Base-by-base conservation (phyloP, 192 early-diverging fungal species). In the Paraglomus occultum region DNA sequence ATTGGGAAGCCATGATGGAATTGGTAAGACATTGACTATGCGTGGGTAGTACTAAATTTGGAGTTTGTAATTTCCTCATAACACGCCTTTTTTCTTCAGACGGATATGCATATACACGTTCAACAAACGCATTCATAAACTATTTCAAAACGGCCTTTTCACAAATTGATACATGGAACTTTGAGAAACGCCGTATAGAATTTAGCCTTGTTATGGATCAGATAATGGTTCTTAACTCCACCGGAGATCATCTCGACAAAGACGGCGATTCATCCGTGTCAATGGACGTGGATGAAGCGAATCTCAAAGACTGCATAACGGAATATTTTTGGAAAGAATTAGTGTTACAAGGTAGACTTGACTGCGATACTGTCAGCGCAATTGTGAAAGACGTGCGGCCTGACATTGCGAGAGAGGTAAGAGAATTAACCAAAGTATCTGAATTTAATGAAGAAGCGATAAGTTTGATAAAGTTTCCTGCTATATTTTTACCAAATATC, bases 321-420 rank as follows among this genome's bases (percentile, higher is more conserved):
- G 22, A 70, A 10, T 70, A 48, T 20, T 46, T 70, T n/a, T 70
- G 67, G 67, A 31, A 70, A 59, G 45, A 70, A 39, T 20, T 70
- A 18, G 42, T 70, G 9, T 58, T 58, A 31, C 22, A 70, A 6
- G 7, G 5, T 39, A 40, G 59, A 38, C 14, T 48, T 0, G 67
- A 70, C 49, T 17, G 51, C 51, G 8, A 31, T 39, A 10, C 50
- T 15, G 12, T 70, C 11, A 59, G 42, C 5, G 11, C 47, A 40
- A 23, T 70, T 18, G 43, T 70, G 46, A n/a, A 45, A 45, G 67
- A 57, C 6, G 49, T 70, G 15, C 54, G 67, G 6, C 38, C 57
- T 3, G 55, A 70, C 59, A n/a, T 70, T 14, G 55, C 45, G 6
- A 17, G 7, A 43, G 66, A 67, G 42, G 66, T 67, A 54, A 20